Conservation (phyloP, 306 rosid species). For the Quercus rubra region DNA sequence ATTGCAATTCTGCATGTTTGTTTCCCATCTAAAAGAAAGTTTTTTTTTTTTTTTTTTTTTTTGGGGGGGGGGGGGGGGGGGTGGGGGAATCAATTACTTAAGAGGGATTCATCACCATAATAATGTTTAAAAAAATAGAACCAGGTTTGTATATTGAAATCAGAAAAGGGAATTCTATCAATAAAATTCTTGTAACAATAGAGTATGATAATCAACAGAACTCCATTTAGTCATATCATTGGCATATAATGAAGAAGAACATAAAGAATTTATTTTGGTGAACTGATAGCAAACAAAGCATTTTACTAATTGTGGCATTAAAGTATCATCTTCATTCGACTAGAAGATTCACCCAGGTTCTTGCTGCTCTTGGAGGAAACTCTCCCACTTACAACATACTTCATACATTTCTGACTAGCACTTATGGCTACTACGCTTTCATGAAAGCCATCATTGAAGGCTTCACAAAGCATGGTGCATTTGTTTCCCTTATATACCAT, state of each 20-base stretch:
- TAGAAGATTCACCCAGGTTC: not conserved
- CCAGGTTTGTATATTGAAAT: not conserved
- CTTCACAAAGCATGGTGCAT: not conserved
- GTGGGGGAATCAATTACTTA: not conserved
- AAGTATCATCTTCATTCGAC: not conserved
- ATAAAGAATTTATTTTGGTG: not conserved
- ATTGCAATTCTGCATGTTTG: not conserved
- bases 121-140: not conserved
- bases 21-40: not conserved
- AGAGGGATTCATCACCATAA: not conserved
- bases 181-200: not conserved
- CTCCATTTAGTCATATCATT: not conserved
- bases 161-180: not conserved
- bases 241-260: too few species aligned
- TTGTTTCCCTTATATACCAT: not conserved
- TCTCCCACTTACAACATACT: too few species aligned
- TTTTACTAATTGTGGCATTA: not conserved
- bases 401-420: not conserved
- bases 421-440: not conserved
- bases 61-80: not conserved
- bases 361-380: not conserved
- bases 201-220: not conserved
- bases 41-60: not conserved
- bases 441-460: constrained; percentile 12
- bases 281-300: not conserved